Conservation (phyloP, 768 basidiomycete genomes). For the Suillus placidus region DNA sequence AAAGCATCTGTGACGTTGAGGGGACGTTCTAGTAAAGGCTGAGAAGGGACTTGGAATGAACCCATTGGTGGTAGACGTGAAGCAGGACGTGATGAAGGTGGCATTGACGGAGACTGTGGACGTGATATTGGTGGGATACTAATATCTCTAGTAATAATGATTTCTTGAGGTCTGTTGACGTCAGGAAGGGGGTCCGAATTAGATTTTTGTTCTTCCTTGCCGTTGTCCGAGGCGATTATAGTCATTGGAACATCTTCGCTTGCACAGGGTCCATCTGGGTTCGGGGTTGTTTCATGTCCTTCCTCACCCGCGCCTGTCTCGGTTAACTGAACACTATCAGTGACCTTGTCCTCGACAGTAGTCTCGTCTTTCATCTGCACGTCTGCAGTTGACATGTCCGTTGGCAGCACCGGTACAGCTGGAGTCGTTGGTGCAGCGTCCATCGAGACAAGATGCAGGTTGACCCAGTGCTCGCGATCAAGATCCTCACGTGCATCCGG, state of each 20-base stretch:
- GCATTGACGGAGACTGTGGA: constrained; percentile 13
- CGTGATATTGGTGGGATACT: constrained; percentile 23
- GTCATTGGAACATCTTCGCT: constrained; percentile 6
- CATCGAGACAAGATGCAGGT: background rate
- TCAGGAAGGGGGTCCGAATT: constrained; percentile 9
- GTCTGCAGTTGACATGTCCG: background rate
- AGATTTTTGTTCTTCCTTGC: constrained; percentile 10
- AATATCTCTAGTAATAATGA: constrained; percentile 23
- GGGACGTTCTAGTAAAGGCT: constrained; percentile 40
- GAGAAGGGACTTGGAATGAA: constrained; percentile 24
- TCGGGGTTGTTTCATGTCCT: constrained; percentile 2
- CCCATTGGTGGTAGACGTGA: constrained; percentile 25
- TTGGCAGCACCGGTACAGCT: background rate
- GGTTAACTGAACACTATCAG: background rate
- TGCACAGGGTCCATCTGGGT: constrained; percentile 4
- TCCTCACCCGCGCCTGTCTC: background rate
- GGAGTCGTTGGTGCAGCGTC: background rate
- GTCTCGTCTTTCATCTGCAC: constrained; percentile 6
- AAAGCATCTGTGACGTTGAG: constrained; percentile 66
- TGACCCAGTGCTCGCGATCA: background rate
- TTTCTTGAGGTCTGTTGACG: background rate
- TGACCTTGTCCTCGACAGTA: background rate
- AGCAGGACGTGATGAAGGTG: constrained; percentile 15
- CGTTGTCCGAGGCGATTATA: constrained; percentile 1
- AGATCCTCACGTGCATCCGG: constrained; percentile 1